These are phyloP conservation scores for Forsythia suspensa DNA, from an alignment of 257 asterid species.

Conservation along the genomic window DNA sequence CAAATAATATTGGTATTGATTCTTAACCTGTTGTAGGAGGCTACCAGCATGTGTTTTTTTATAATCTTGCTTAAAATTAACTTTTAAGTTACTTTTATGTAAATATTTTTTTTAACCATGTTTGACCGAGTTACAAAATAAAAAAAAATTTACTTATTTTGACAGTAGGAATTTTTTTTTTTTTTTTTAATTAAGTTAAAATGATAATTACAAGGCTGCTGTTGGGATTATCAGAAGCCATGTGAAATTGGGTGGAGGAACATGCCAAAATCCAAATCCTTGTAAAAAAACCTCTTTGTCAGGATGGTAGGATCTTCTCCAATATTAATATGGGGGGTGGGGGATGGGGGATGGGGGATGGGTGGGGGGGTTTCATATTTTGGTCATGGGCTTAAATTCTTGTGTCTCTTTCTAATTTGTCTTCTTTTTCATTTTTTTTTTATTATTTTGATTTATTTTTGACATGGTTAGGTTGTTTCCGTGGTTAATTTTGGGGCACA, in stretches of 20 bases:
- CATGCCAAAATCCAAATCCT: constrained; percentile 55
- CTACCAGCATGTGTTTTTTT: constrained; percentile 5
- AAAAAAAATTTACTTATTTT: no score
- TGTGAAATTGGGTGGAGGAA: constrained; percentile 56
- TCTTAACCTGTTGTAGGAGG: constrained; percentile 37
- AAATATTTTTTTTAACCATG: constrained; percentile 5
- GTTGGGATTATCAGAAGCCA: constrained; percentile 42
- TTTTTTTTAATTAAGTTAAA: no score
- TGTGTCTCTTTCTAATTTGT: constrained; percentile 1
- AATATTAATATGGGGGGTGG: constrained; percentile 35
- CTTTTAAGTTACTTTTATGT: no score
- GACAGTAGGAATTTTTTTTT: no score
- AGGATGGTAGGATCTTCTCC: constrained; percentile 26
- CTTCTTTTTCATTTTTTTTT: background rate
- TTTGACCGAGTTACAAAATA: background rate
- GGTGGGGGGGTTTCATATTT: no score
- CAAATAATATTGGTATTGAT: constrained; percentile 30
- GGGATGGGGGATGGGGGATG: no score
- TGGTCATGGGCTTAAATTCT: constrained; percentile 27
- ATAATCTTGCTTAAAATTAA: background rate
- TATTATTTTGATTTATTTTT: background rate
- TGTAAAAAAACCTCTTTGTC: constrained; percentile 44
- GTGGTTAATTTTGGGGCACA: background rate
- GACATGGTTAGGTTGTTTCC: background rate
- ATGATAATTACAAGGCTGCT: no score